Conservation (phyloP, 1,284 basidiomycete species). For the Wolfiporia cocos region DNA sequence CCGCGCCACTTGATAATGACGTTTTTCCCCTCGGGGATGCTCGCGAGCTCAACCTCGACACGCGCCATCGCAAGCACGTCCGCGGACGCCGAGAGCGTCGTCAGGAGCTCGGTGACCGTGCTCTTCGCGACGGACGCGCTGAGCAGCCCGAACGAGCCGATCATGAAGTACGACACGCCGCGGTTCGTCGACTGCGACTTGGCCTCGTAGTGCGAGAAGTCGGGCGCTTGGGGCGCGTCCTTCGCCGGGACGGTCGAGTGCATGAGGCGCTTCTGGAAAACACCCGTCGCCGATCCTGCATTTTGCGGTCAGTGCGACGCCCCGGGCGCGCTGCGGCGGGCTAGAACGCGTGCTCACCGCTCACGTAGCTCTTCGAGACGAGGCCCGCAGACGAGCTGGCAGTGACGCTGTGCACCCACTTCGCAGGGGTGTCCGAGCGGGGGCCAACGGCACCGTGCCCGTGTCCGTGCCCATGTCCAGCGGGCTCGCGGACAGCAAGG, state of each 20-base stretch:
- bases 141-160: constrained; percentile 92
- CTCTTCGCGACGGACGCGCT: constrained; percentile 94
- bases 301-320: constrained; percentile 3
- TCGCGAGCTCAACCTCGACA: constrained; percentile 90
- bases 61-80: constrained; percentile 98
- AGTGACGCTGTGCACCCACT: constrained; percentile 58
- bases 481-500: constrained; percentile 57
- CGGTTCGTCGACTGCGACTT: constrained; percentile 70
- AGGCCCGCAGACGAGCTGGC: constrained; percentile 46
- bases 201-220: constrained; percentile 83
- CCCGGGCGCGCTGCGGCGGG: too few relatives aligned
- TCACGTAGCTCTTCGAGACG: constrained; percentile 60
- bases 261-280: constrained; percentile 64
- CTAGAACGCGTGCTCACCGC: constrained; percentile 46
- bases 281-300: constrained; percentile 43
- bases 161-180: constrained; percentile 94
- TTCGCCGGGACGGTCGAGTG: constrained; percentile 63
- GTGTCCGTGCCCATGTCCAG: constrained; percentile 50
- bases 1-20: constrained; percentile 99
- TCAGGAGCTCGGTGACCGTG: constrained; percentile 90
- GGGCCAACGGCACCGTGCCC: constrained; percentile 48
- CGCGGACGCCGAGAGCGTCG: constrained; percentile 95
- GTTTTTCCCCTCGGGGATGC: constrained; percentile 97
- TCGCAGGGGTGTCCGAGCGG: constrained; percentile 62
- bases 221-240: constrained; percentile 78